Evolutionary conservation across 345 rosid genomes (phyloP).

Genomic region (Erodium maritimum): DNA sequence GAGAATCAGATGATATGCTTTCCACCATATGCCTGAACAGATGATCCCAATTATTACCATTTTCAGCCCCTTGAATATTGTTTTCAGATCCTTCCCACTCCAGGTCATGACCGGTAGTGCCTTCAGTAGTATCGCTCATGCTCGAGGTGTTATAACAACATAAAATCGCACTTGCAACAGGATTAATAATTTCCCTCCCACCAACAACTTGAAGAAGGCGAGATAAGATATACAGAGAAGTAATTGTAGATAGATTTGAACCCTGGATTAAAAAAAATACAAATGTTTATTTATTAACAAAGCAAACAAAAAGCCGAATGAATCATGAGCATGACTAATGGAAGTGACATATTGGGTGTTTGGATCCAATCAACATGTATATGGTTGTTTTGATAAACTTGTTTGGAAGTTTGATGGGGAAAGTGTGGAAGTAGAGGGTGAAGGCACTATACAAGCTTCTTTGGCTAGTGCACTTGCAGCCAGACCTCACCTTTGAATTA

Average conservation of each 20-base stretch:
- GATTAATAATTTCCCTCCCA: conserved; percentile 28
- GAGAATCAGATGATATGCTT: conserved; percentile 12
- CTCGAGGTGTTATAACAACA: conserved; percentile 25
- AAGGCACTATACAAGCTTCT: neutral
- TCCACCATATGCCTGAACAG: conserved; percentile 9
- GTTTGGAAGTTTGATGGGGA: neutral
- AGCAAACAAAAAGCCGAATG: conserved; percentile 2
- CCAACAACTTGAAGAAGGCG: conserved; percentile 54
- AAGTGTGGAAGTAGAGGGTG: neutral
- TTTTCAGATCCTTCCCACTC: conserved; percentile 19
- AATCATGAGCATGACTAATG: neutral
- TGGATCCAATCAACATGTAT: neutral
- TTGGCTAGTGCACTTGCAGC: neutral
- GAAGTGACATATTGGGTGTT: neutral
- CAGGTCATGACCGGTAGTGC: conserved; percentile 8
- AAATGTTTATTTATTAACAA: neutral
- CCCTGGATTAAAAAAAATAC: conserved; percentile 26
- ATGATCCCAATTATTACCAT: conserved; percentile 12
- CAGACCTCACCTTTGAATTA: conserved; percentile 3
- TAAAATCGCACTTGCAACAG: conserved; percentile 29
- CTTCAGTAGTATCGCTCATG: conserved; percentile 14
- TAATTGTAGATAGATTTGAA: conserved; percentile 28
- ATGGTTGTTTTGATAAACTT: neutral
- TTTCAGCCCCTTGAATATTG: conserved; percentile 16
- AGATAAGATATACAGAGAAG: conserved; percentile 45